Evolutionary conservation across 495 filamentous ascomycete species (phyloP).

Genomic region (Hypoxylon intermedium): DNA sequence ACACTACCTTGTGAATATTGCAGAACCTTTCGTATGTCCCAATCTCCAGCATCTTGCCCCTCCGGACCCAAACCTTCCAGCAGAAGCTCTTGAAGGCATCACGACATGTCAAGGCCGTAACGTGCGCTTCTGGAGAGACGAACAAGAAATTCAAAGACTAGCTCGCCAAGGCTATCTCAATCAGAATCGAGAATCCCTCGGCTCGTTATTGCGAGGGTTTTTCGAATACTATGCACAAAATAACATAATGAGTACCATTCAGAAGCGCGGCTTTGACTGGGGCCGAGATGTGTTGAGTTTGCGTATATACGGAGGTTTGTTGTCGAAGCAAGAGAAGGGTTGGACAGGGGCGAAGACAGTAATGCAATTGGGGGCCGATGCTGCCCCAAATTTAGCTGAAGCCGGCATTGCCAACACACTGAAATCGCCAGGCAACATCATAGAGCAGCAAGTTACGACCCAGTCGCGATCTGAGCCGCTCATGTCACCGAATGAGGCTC

Average conservation of each 20-base stretch:
- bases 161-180: constrained; percentile 61
- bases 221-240: constrained; percentile 79
- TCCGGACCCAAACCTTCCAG: constrained; percentile 47
- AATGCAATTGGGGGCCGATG: constrained; percentile 38
- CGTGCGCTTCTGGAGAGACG: constrained; percentile 73
- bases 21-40: constrained; percentile 75
- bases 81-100: constrained; percentile 50
- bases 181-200: constrained; percentile 66
- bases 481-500: background rate
- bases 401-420: constrained; percentile 21
- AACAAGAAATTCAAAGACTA: constrained; percentile 63
- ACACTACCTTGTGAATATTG: constrained; percentile 85
- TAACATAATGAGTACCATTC: constrained; percentile 49
- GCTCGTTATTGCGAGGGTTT: constrained; percentile 73
- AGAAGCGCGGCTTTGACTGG: constrained; percentile 69
- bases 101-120: constrained; percentile 62
- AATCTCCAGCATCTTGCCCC: constrained; percentile 72
- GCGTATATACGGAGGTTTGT: constrained; percentile 69
- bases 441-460: constrained; percentile 6
- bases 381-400: constrained; percentile 18
- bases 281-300: constrained; percentile 72
- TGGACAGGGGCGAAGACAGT: constrained; percentile 76
- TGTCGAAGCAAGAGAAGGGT: constrained; percentile 74
- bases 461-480: constrained; percentile 9
- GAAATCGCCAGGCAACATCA: constrained; percentile 10